These are phyloP conservation scores for Amphirosellinia nigrospora DNA, from an alignment of 495 filamentous ascomycete species.

Conservation along the genomic window DNA sequence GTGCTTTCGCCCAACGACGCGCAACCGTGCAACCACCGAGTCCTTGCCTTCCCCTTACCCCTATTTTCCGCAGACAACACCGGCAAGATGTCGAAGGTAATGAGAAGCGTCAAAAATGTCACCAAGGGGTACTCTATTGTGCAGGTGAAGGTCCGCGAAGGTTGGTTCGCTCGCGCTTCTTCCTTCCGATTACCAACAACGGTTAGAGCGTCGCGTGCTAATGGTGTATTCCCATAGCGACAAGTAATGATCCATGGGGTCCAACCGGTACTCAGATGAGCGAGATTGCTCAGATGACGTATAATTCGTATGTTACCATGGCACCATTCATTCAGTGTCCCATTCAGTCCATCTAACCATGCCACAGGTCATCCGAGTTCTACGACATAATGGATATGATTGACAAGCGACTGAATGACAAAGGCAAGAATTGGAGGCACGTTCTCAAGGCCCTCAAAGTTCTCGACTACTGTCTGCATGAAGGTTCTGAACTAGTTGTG, in stretches of 20 bases:
- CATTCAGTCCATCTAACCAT: conserved; percentile 27
- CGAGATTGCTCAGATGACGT: conserved; percentile 97
- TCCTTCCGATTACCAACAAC: background rate
- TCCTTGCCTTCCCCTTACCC: conserved; percentile 10
- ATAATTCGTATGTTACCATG: conserved; percentile 76
- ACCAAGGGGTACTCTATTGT: conserved; percentile 98
- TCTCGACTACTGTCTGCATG: conserved; percentile 96
- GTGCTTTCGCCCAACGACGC: conserved; percentile 11
- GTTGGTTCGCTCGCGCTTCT: conserved; percentile 59
- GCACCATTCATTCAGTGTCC: conserved; percentile 5
- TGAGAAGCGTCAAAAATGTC: conserved; percentile 99
- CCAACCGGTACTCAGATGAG: conserved; percentile 98
- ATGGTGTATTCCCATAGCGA: conserved; percentile 64
- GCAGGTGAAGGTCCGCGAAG: conserved; percentile 99
- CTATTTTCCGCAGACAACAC: conserved; percentile 27
- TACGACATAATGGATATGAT: conserved; percentile 99
- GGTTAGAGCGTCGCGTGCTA: conserved; percentile 30
- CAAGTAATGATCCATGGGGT: conserved; percentile 99
- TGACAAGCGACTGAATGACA: conserved; percentile 98
- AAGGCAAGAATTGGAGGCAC: conserved; percentile 99
- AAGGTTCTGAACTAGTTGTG: conserved; percentile 94
- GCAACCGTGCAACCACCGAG: conserved; percentile 11
- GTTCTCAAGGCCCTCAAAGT: conserved; percentile 98
- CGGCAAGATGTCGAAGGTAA: conserved; percentile 89
- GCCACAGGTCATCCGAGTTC: conserved; percentile 85